Percentiles rank a stretch among this genome's conserved stretches.
These are phyloP conservation scores for Penicillium simplicissimum DNA, from an alignment of 495 filamentous ascomycete genomes.

Conservation along the genomic window DNA sequence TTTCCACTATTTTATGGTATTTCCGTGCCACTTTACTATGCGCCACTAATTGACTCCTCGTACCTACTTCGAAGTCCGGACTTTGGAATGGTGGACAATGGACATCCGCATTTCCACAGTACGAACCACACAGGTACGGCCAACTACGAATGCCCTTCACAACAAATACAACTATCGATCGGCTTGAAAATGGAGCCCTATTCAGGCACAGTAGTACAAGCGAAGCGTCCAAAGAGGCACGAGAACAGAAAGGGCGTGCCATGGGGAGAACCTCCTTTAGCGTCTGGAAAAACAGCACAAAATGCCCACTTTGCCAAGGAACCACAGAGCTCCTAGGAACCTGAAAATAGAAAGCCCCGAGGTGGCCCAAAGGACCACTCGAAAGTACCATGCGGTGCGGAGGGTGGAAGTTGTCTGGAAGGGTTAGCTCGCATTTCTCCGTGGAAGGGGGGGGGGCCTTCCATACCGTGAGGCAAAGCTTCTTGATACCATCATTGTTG, in stretches of 20 bases:
- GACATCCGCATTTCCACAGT: not conserved
- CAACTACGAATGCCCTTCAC: not conserved
- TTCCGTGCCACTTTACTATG: no score
- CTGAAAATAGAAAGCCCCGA: constrained; percentile 72
- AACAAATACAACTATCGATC: not conserved
- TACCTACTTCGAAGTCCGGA: no score
- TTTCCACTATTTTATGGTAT: no score
- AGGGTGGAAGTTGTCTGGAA: constrained; percentile 43
- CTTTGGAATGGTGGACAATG: not conserved
- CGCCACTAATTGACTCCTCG: no score
- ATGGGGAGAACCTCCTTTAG: not conserved
- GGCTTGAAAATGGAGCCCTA: no score
- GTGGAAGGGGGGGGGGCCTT: not conserved
- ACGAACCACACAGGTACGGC: not conserved
- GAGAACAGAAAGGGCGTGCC: not conserved
- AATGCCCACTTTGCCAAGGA: constrained; percentile 77
- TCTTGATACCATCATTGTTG: constrained; percentile 72
- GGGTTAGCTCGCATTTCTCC: not conserved
- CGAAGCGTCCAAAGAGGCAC: not conserved
- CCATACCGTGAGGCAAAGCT: constrained; percentile 77
- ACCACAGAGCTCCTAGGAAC: constrained; percentile 81
- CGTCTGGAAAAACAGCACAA: constrained; percentile 68
- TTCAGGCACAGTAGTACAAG: not conserved
- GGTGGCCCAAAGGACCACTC: constrained; percentile 76
- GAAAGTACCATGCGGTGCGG: constrained; percentile 77